Percentiles rank a stretch among this genome's conserved stretches.
phyloP scores from a whole-genome alignment of 2,329 filamentous ascomycete species.

The Gnomoniopsis sp. region DNA sequence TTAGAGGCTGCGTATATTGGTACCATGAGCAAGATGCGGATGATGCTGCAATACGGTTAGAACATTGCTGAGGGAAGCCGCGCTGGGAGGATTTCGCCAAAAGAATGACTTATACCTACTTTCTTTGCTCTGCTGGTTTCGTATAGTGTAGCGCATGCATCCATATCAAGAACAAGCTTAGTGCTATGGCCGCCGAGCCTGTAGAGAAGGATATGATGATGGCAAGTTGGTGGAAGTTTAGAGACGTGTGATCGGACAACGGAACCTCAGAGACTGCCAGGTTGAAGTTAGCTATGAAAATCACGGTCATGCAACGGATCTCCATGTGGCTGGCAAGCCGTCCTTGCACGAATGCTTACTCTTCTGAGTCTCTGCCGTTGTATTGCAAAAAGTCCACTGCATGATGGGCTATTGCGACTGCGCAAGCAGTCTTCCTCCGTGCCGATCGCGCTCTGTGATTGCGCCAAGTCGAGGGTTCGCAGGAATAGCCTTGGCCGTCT shows the following conservation, averaged over 20 bases:
- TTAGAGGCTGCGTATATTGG: conserved; percentile 75
- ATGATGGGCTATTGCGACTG: conserved; percentile 6
- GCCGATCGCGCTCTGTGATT: not conserved
- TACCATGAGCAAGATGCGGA: conserved; percentile 85
- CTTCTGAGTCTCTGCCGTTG: conserved; percentile 14
- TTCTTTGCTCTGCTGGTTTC: conserved; percentile 56
- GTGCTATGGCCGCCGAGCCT: conserved; percentile 46
- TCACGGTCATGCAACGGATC: not conserved
- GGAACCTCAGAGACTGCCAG: conserved; percentile 41
- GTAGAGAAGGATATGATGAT: conserved; percentile 47
- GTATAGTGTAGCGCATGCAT: conserved; percentile 60
- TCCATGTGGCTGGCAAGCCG: not conserved
- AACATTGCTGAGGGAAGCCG: not conserved
- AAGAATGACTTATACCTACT: conserved; percentile 35
- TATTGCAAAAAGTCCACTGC: conserved; percentile 16
- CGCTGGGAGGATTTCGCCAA: not conserved
- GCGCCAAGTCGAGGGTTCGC: not conserved
- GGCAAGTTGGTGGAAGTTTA: conserved; percentile 55
- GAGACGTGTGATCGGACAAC: conserved; percentile 35
- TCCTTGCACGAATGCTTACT: conserved; percentile 21
- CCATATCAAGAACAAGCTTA: conserved; percentile 55
- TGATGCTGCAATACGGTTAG: conserved; percentile 55
- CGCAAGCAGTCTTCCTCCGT: conserved; percentile 6
- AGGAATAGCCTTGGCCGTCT: not conserved
- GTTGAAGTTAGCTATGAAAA: conserved; percentile 20